Percentiles rank a stretch among this genome's conserved stretches.
Conservation (phyloP, 1,139 yeast genomes). For the Scheffersomyces parashehatae region DNA sequence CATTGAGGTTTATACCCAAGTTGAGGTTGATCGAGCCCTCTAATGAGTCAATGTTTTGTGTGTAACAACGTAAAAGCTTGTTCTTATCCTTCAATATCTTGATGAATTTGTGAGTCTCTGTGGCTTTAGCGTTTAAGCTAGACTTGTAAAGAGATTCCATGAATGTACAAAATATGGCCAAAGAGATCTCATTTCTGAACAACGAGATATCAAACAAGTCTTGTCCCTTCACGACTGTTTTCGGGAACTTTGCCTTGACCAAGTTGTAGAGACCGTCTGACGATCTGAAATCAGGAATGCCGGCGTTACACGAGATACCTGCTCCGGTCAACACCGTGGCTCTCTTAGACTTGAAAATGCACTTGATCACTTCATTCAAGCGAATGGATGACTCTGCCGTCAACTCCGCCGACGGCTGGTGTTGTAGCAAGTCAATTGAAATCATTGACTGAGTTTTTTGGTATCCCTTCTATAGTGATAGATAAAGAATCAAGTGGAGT, state of each 20-base stretch:
- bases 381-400: constrained; percentile 32
- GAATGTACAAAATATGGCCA: constrained; percentile 73
- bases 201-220: constrained; percentile 86
- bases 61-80: constrained; percentile 78
- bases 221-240: constrained; percentile 71
- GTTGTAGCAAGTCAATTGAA: constrained; percentile 28
- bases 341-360: constrained; percentile 49
- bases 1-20: constrained; percentile 37
- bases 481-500: too few relatives aligned
- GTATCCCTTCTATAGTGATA: too few relatives aligned
- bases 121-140: constrained; percentile 69
- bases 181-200: constrained; percentile 66
- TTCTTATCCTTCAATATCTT: constrained; percentile 62
- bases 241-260: constrained; percentile 65
- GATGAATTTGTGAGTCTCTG: constrained; percentile 81
- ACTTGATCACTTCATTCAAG: constrained; percentile 40
- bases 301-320: constrained; percentile 94
- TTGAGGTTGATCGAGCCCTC: constrained; percentile 44
- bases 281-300: constrained; percentile 92
- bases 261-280: constrained; percentile 77
- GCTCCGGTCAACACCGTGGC: constrained; percentile 82
- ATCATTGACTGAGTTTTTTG: constrained; percentile 20
- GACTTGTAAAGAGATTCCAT: constrained; percentile 72
- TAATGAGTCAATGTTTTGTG: constrained; percentile 68
- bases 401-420: constrained; percentile 16